Evolutionary conservation across 768 basidiomycete genomes (phyloP), one percentile per base, ranked within the genome.

Genomic region (Postia placenta): DNA sequence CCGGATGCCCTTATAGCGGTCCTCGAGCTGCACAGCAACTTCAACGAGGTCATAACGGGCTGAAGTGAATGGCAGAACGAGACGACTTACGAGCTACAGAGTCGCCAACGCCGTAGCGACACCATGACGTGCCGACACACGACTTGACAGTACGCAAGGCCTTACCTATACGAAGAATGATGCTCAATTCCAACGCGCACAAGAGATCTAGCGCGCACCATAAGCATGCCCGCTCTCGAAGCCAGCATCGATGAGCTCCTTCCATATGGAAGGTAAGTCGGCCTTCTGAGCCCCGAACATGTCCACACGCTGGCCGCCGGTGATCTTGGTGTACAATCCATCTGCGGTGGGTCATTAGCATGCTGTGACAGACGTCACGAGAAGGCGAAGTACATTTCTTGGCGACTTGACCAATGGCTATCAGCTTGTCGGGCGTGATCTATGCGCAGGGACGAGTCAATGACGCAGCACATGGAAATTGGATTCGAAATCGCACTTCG

Each of bases 211-310:
- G 15, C 15, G 84, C 30, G 7, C 9, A 33, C 30, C 85, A 59
- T 87, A 87, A 0, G 81, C 87, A 57, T 87, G 85, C 1, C 86
- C 85, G 30, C 81, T 83, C 63, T 87, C 83, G 54, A 89, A 84
- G 6, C 85, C 85, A 3, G 81, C 83, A 4, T 67, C 64, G 48
- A 76, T 69, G 5, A 86, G 74, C 56, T 78, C 76, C 49, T 79
- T 79, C 85, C 77, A 79, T 23, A 87, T 86, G 20, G 72, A 73
- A 0, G 84, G 85, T 11, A 86, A 67, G 55, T 87, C 85, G 51
- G 79, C 74, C 59, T 84, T 84, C 48, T 70, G 70, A 1, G 85
- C 85, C 3, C 86, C 86, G 52, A 87, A 85, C 60, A 87, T 61
- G 56, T 87, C 84, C 49, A 87, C 77, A 19, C 83, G 78, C 57